phyloP scores from a whole-genome alignment of 192 early-diverging fungal genomes.

The Dissophora globulifera region DNA sequence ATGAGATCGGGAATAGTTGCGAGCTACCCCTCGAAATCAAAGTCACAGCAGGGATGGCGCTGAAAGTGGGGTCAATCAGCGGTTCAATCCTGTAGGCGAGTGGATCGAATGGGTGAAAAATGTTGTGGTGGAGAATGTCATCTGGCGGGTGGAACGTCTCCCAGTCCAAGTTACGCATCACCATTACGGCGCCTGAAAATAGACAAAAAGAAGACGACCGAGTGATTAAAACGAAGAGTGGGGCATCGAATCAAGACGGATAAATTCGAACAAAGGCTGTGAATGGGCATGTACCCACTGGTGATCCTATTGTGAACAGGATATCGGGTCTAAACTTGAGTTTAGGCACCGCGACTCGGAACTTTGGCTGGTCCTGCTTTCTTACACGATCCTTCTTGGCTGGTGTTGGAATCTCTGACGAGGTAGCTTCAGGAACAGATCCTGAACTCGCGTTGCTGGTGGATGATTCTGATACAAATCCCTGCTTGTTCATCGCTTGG shows the following conservation, averaged over 20 bases:
- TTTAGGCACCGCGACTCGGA: constrained; percentile 28
- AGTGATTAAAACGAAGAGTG: too few species aligned
- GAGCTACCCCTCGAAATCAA: constrained; percentile 40
- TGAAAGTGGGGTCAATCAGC: constrained; percentile 62
- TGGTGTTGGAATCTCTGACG: neutral
- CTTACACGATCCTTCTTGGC: constrained; percentile 5
- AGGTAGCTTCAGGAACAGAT: too few species aligned
- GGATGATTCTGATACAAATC: too few species aligned
- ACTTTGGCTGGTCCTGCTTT: constrained; percentile 50
- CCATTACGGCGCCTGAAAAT: constrained; percentile 64
- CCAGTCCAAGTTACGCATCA: constrained; percentile 69
- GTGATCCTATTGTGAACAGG: constrained; percentile 64
- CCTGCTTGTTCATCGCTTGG: too few species aligned
- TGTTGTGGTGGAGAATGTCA: constrained; percentile 69
- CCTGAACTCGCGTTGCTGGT: too few species aligned
- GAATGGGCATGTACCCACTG: constrained; percentile 57
- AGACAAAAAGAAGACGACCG: neutral
- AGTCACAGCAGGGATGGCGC: constrained; percentile 62
- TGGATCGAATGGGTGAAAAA: constrained; percentile 82
- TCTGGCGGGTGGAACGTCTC: constrained; percentile 61
- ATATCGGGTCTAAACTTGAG: constrained; percentile 59
- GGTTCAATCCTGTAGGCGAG: constrained; percentile 81
- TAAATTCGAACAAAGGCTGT: too few species aligned
- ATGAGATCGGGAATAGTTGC: constrained; percentile 27
- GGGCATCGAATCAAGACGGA: too few species aligned